phyloP scores from a whole-genome alignment of 306 rosid species.

The Chamaecrista fasciculata region DNA sequence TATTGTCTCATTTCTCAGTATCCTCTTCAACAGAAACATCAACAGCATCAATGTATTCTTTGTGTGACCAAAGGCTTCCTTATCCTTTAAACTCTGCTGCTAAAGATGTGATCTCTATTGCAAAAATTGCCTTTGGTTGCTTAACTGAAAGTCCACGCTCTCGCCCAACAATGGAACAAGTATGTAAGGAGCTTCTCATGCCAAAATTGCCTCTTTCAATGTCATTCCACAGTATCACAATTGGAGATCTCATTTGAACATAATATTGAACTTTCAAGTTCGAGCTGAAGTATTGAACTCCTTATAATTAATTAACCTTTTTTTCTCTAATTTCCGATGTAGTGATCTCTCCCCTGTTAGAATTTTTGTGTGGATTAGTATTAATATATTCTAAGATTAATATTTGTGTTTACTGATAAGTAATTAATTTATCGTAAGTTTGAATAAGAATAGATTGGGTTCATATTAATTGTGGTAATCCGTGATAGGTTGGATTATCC shows the following conservation, averaged over 20 bases:
- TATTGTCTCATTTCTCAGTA: background rate
- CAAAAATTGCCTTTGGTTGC: background rate
- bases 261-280: background rate
- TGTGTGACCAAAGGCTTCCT: slow-evolving; percentile 22
- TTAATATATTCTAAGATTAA: too few relatives aligned
- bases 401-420: too few relatives aligned
- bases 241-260: background rate
- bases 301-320: too few relatives aligned
- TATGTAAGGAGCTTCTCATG: background rate
- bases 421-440: too few relatives aligned
- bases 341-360: too few relatives aligned
- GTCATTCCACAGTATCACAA: background rate
- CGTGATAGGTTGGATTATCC: too few relatives aligned
- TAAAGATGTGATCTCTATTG: background rate
- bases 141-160: background rate
- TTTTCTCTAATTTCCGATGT: too few relatives aligned
- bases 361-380: too few relatives aligned
- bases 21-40: background rate
- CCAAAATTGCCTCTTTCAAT: too few relatives aligned
- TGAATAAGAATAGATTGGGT: too few relatives aligned
- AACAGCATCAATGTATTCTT: background rate
- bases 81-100: background rate
- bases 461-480: too few relatives aligned
- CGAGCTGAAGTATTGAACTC: too few relatives aligned
- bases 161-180: slow-evolving; percentile 13